Evolutionary conservation across 371 early-diverging fungal genomes (phyloP).

Genomic region (Mortierella sp.): DNA sequence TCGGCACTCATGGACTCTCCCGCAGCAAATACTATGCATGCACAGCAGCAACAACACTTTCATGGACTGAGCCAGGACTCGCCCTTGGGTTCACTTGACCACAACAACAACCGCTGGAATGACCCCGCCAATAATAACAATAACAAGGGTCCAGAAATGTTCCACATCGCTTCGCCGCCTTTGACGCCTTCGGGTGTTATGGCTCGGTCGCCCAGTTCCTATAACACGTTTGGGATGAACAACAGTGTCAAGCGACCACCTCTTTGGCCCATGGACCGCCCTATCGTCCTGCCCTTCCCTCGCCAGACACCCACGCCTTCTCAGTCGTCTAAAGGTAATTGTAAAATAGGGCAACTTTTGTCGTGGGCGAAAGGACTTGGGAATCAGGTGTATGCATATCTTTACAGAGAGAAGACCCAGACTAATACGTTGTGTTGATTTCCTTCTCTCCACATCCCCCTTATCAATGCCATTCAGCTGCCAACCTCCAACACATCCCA

Average conservation of each 20-base stretch:
- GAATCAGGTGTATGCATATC: not conserved
- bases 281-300: constrained; percentile 42
- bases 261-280: constrained; percentile 54
- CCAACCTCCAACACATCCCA: constrained; percentile 77
- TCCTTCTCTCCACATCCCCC: not conserved
- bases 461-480: constrained; percentile 18
- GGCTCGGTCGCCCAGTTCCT: constrained; percentile 43
- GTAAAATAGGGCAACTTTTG: too few species aligned
- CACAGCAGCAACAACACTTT: constrained; percentile 14
- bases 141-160: constrained; percentile 36
- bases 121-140: constrained; percentile 20
- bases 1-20: constrained; percentile 24
- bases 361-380: not conserved
- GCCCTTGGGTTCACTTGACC: constrained; percentile 27
- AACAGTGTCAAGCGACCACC: constrained; percentile 48
- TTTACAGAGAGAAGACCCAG: not conserved
- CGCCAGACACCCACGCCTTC: constrained; percentile 44
- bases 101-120: constrained; percentile 26
- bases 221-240: constrained; percentile 32
- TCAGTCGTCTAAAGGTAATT: constrained; percentile 52
- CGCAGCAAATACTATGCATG: not conserved
- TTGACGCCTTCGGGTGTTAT: constrained; percentile 50
- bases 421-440: not conserved
- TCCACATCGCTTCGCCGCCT: constrained; percentile 49
- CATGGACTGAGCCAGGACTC: constrained; percentile 40